Evolutionary conservation across 345 rosid species (phyloP).

Genomic region (Zanthoxylum bungeanum): DNA sequence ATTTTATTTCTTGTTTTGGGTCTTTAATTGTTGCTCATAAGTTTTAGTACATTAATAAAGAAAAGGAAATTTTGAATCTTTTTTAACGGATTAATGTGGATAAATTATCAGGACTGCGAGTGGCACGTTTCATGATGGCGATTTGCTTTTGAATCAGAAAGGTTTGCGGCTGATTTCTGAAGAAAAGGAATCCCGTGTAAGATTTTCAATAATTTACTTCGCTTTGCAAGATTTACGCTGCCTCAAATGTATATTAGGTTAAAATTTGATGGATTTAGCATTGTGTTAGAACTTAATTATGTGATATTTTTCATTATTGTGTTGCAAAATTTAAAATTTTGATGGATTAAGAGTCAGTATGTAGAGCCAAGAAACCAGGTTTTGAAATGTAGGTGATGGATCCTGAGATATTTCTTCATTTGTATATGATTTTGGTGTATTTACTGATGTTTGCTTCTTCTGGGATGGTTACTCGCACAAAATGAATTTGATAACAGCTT

Average conservation of each 20-base stretch:
- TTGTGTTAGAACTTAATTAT: neutral
- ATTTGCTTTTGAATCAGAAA: constrained; percentile 79
- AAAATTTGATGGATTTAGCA: neutral
- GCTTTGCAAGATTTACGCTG: neutral
- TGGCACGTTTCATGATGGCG: constrained; percentile 94
- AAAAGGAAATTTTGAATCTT: neutral
- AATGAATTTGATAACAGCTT: neutral
- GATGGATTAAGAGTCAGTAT: neutral
- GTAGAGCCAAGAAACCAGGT: neutral
- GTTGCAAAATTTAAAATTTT: neutral
- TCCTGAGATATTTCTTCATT: neutral
- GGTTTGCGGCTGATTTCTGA: constrained; percentile 67
- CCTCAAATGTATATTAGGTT: neutral
- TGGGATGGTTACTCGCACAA: neutral
- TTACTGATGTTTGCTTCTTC: neutral
- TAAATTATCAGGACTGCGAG: constrained; percentile 69
- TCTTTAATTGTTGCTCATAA: neutral
- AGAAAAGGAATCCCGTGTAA: constrained; percentile 66
- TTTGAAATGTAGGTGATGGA: neutral
- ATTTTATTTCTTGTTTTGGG: too few relatives aligned
- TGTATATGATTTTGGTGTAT: neutral
- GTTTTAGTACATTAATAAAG: neutral
- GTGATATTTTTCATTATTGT: neutral
- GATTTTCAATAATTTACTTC: neutral
- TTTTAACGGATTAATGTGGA: too few relatives aligned